phyloP scores from a whole-genome alignment of 495 filamentous ascomycete species.

The Penicillium coprophilum region DNA sequence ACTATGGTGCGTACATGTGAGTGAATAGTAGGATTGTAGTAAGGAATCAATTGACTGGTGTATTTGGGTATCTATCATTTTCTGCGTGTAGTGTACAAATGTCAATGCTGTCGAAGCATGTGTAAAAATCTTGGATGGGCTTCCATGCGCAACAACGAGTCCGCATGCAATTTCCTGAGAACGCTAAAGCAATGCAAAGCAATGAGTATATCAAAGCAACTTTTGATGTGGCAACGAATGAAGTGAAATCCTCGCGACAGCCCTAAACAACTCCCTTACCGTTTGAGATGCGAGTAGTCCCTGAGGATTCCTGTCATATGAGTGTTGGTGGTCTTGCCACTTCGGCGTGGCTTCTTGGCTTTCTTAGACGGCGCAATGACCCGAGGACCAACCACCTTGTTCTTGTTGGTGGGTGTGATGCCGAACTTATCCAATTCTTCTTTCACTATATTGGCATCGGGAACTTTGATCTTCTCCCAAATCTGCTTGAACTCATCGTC shows the following conservation, averaged over 20 bases:
- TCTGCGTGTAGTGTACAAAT: slow-evolving; percentile 22
- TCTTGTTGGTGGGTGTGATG: slow-evolving; percentile 76
- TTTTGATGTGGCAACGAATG: background rate
- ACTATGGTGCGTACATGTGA: background rate
- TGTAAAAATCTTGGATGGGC: background rate
- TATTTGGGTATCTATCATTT: slow-evolving; percentile 36
- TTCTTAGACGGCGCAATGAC: slow-evolving; percentile 60
- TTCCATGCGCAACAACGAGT: background rate
- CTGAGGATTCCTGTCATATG: slow-evolving; percentile 88
- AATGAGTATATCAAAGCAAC: background rate
- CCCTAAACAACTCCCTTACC: slow-evolving; percentile 22
- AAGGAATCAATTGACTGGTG: slow-evolving; percentile 10
- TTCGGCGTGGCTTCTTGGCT: slow-evolving; percentile 63
- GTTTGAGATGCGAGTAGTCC: slow-evolving; percentile 72
- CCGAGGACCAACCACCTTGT: slow-evolving; percentile 58
- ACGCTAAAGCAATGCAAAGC: slow-evolving; percentile 29
- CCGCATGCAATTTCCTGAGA: slow-evolving; percentile 5
- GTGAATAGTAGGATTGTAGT: background rate
- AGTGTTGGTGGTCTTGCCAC: slow-evolving; percentile 84
- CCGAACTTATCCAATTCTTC: slow-evolving; percentile 69
- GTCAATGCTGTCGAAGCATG: slow-evolving; percentile 2
- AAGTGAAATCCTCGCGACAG: background rate
- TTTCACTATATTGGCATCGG: slow-evolving; percentile 70
- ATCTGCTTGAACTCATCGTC: slow-evolving; percentile 79
- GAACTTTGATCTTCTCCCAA: slow-evolving; percentile 81